A percentile compares a stretch with the other conserved stretches of the same genome.
phyloP scores from a whole-genome alignment of 306 rosid species.

The Ormosia emarginata region DNA sequence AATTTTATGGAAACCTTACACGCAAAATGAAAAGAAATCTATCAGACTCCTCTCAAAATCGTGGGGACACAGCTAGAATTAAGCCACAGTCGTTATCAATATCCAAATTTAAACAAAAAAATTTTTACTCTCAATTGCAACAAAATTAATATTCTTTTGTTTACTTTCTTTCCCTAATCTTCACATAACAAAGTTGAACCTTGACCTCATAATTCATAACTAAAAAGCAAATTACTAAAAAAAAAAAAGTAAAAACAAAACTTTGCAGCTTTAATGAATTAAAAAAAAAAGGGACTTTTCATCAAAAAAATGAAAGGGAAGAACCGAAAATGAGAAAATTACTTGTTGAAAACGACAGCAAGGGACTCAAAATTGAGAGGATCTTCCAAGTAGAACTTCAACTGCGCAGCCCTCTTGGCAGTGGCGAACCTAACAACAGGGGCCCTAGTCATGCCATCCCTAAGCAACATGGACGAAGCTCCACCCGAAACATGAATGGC shows the following conservation, averaged over 20 bases:
- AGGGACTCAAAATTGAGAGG: slow-evolving; percentile 60
- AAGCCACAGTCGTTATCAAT: neutral
- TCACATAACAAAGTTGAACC: neutral
- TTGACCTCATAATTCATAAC: neutral
- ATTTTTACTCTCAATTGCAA: neutral
- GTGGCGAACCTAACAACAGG: slow-evolving; percentile 76
- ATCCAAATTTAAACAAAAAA: neutral
- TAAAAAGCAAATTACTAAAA: neutral
- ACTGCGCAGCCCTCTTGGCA: slow-evolving; percentile 67
- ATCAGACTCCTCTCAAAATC: neutral
- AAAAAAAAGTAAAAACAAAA: neutral
- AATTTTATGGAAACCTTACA: neutral
- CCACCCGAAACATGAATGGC: slow-evolving; percentile 77
- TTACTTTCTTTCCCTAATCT: neutral
- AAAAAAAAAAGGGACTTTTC: neutral
- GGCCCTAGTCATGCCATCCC: slow-evolving; percentile 87
- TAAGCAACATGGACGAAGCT: slow-evolving; percentile 54
- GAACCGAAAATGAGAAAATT: neutral
- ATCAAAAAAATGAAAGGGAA: neutral
- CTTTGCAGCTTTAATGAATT: no score
- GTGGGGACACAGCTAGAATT: neutral
- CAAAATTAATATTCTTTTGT: neutral
- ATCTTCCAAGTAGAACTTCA: slow-evolving; percentile 77
- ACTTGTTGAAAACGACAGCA: slow-evolving; percentile 64
- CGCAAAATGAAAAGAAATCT: neutral